Evolutionary conservation across 1,284 basidiomycete genomes (phyloP).

Genomic region (Trichosporon sp.): DNA sequence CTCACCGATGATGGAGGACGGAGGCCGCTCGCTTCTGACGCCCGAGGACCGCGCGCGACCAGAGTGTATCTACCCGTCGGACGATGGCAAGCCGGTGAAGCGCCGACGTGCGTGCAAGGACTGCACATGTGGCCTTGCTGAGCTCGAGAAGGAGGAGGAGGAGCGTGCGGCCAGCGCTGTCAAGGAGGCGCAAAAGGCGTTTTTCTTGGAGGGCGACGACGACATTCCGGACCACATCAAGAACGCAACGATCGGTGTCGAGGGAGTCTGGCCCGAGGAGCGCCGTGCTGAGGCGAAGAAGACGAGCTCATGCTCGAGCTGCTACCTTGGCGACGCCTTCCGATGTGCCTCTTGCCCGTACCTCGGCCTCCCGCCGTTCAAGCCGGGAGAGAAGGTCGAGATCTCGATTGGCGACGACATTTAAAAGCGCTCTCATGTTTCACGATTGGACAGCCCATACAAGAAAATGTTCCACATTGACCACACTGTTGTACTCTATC

Average conservation of each 20-base stretch:
- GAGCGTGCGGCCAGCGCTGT: slow-evolving; percentile 46
- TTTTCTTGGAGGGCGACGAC: slow-evolving; percentile 47
- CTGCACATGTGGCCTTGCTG: slow-evolving; percentile 88
- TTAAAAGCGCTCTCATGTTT: slow-evolving; percentile 36
- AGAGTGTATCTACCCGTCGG: slow-evolving; percentile 44
- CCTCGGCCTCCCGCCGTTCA: slow-evolving; percentile 91
- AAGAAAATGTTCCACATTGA: not conserved
- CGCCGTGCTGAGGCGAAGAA: slow-evolving; percentile 60
- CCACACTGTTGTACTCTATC: not conserved
- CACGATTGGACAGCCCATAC: not conserved
- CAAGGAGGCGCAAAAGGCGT: slow-evolving; percentile 35
- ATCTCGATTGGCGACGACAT: slow-evolving; percentile 75
- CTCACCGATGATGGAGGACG: slow-evolving; percentile 42
- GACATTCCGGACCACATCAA: slow-evolving; percentile 44
- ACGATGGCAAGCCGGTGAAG: slow-evolving; percentile 46
- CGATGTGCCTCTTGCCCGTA: slow-evolving; percentile 93
- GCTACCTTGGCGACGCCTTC: slow-evolving; percentile 97
- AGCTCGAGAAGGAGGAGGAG: slow-evolving; percentile 75
- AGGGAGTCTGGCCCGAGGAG: slow-evolving; percentile 50
- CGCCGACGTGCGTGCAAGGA: slow-evolving; percentile 74
- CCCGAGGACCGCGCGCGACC: slow-evolving; percentile 51
- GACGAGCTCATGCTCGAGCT: slow-evolving; percentile 95
- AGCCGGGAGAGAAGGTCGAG: slow-evolving; percentile 95
- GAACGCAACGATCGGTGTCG: slow-evolving; percentile 38
- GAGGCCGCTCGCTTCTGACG: slow-evolving; percentile 52